Base-by-base conservation (phyloP, 768 basidiomycete genomes). In the Psilocybe cubensis region DNA sequence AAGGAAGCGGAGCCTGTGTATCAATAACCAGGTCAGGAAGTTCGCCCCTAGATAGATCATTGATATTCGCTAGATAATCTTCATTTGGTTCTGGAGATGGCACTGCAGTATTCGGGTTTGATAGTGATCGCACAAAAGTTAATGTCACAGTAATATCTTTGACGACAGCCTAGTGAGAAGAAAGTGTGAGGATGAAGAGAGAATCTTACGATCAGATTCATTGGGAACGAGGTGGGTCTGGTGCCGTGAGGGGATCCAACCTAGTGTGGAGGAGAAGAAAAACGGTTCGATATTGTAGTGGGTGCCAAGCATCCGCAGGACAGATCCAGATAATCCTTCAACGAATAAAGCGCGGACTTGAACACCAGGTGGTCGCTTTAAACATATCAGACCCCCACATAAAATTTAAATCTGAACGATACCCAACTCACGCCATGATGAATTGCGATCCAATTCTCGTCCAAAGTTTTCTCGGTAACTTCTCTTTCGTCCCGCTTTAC, bases 191-290 rank as follows among this genome's bases (percentile, higher is more conserved):
- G 3, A 29, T 25, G 6, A 8, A 53, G 45, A 5, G 31, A 40
- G 29, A 18, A 1, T 66, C 81, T 45, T 63, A 84, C 83, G 68
- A 53, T 79, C 78, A 18, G 73, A 70, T 47, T 72, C 42, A 1
- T 69, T 59, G 1, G 63, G 65, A 0, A 64, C 31, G 0, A 78
- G 55, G 57, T 74, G 74, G 52, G 83, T 81, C 58, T 82, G 83
- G 61, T 83, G 84, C 55, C 84, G 75, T 12, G 82, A 75, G 10
- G 85, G 85, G 62, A 85, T 86, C 82, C 82, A 83, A 43, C 83
- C 82, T 5, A 84, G 66, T 1, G 84, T 82, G 1, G 84, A 86
- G 0, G 84, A 83, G 66, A 86, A 87, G 64, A 83, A 87, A 67
- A 87, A 86, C 0, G 86, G 86, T 59, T 87, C 86, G 55, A 87